Evolutionary conservation across 2,329 filamentous ascomycete species (phyloP), one percentile per base, ranked within the genome.

Genomic region (Verticillium tricorpus): DNA sequence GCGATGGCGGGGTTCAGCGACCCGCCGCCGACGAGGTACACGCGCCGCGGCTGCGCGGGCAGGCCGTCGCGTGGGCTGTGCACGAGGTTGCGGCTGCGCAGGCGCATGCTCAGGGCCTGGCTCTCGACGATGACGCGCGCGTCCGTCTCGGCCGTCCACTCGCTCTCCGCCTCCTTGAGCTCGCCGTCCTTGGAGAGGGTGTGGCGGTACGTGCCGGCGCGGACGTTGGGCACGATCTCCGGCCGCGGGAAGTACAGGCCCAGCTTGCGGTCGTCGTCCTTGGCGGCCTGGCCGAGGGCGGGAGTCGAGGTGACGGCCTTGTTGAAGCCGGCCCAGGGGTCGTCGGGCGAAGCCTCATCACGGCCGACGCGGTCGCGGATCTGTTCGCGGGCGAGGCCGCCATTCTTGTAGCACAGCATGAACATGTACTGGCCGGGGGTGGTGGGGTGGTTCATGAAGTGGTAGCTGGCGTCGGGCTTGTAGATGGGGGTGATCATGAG

Each of bases 361-460:
- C 22, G 22, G 34, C 75, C 73, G 11, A 79, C 74, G 0, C 85
- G 82, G 72, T 99, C 92, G 60, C 95, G 90, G 65, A 98, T 86
- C 69, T 91, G 88, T 74, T 99, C 95, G 55, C 95, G 90, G 2
- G 95, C 94, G 1, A 98, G 86, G 2, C 93, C 93, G 68, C 95
- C 95, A 77, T 99, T 99, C 78, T 98, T 98, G 82, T 98, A 99
- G 83, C 95, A 99, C 39, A 99, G 87, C 95, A 99, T 99, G 78
- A 99, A 98, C 95, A 99, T 98, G 84, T 96, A 97, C 63, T 97
- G 85, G 1, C 91, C 92, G 0, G 88, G 80, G 1, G 92, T 96
- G 55, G 93, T 95, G 1, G 95, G 95, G 76, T 98, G 93, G 80
- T 97, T 97, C 85, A 98, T 96, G 82, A 98, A 97, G 80, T 99